Conservation (phyloP, 2,329 filamentous ascomycete species). For the Fusarium coicis region DNA sequence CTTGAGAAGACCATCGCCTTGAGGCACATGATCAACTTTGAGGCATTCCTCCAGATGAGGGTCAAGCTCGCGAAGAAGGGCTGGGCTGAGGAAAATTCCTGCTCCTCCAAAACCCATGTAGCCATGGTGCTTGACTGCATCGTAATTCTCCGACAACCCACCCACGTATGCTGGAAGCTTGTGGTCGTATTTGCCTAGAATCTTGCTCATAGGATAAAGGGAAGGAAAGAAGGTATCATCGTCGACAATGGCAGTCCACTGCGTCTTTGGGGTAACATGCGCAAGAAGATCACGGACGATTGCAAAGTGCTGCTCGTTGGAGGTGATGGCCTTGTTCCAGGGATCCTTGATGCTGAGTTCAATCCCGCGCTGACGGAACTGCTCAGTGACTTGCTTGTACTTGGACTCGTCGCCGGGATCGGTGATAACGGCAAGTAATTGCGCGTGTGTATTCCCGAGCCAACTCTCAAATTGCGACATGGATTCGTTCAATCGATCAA, state of each 20-base stretch:
- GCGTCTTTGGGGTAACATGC: slow-evolving; percentile 55
- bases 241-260: slow-evolving; percentile 68
- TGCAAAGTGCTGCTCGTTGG: slow-evolving; percentile 68
- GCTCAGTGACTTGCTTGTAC: slow-evolving; percentile 45
- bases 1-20: slow-evolving; percentile 66
- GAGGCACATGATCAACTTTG: slow-evolving; percentile 39
- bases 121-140: slow-evolving; percentile 63
- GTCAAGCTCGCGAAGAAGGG: slow-evolving; percentile 60
- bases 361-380: slow-evolving; percentile 47
- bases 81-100: slow-evolving; percentile 66
- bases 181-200: slow-evolving; percentile 60
- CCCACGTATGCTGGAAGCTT: slow-evolving; percentile 64
- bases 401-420: slow-evolving; percentile 51
- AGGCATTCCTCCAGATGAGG: slow-evolving; percentile 62
- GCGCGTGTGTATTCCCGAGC: slow-evolving; percentile 62
- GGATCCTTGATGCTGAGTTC: slow-evolving; percentile 50
- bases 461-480: slow-evolving; percentile 65
- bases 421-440: slow-evolving; percentile 62
- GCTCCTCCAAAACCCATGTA: slow-evolving; percentile 71
- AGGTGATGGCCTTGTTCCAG: slow-evolving; percentile 49
- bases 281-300: slow-evolving; percentile 62
- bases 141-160: slow-evolving; percentile 66
- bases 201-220: slow-evolving; percentile 60
- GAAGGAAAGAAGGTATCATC: slow-evolving; percentile 73
- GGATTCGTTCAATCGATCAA: slow-evolving; percentile 61